Percentiles rank a stretch among this genome's conserved stretches.
These are phyloP conservation scores for Citrus trifoliata DNA, from an alignment of 345 rosid species.

Conservation along the genomic window DNA sequence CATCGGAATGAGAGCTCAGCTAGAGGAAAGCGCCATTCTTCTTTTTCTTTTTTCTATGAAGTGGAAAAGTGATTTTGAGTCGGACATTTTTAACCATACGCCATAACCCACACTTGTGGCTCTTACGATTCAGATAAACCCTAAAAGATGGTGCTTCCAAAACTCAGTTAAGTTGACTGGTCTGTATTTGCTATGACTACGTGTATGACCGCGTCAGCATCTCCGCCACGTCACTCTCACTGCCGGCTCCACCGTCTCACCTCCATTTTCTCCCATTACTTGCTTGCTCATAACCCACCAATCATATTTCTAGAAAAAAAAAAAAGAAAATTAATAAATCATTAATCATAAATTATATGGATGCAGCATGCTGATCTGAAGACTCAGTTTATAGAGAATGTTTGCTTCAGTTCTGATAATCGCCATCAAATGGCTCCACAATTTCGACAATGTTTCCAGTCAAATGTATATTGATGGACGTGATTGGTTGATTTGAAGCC, in stretches of 20 bases:
- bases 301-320: no score
- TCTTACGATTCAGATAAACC: conserved; percentile 18
- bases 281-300: no score
- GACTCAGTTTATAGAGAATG: conserved; percentile 18
- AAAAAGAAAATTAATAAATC: not conserved
- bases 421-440: conserved; percentile 20
- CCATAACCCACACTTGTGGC: conserved; percentile 16
- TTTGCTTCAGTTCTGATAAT: conserved; percentile 7
- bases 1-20: conserved; percentile 48
- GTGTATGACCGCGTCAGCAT: conserved; percentile 18
- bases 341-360: not conserved
- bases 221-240: not conserved
- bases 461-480: conserved; percentile 2
- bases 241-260: conserved; percentile 32
- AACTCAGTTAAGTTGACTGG: conserved; percentile 10
- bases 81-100: conserved; percentile 12
- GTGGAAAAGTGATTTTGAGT: not conserved
- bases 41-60: not conserved
- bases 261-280: not conserved
- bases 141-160: not conserved
- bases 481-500: not conserved
- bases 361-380: conserved; percentile 3
- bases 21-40: not conserved
- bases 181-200: conserved; percentile 3
- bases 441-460: not conserved